Percentiles rank a stretch among this genome's conserved stretches.
These are phyloP conservation scores for Asterochloris erici DNA, from an alignment of 139 green algal species.

Conservation along the genomic window DNA sequence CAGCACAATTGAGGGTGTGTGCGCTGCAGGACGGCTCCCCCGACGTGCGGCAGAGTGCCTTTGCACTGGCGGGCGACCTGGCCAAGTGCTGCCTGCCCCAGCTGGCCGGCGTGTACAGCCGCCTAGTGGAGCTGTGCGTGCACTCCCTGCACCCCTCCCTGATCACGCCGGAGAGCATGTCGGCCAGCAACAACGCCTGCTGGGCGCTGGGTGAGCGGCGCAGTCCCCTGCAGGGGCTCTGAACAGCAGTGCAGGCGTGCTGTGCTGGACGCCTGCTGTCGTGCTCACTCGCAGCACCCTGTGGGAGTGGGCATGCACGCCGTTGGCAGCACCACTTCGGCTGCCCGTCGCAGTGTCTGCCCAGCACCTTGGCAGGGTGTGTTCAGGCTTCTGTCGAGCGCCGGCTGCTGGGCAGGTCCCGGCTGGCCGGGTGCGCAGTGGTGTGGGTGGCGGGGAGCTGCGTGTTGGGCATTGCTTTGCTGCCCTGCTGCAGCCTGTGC, in stretches of 20 bases:
- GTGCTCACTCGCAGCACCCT: too few species aligned
- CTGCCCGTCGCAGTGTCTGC: too few species aligned
- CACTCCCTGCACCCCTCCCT: constrained; percentile 23
- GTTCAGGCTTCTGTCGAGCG: too few species aligned
- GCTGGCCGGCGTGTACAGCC: constrained; percentile 36
- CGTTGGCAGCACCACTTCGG: too few species aligned
- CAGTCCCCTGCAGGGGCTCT: not conserved
- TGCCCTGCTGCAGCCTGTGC: not conserved
- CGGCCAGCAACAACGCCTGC: constrained; percentile 91
- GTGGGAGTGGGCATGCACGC: too few species aligned
- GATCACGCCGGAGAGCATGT: constrained; percentile 46
- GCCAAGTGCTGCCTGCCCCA: constrained; percentile 54
- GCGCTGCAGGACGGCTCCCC: constrained; percentile 23
- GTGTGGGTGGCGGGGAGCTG: too few species aligned
- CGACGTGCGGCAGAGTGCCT: constrained; percentile 85
- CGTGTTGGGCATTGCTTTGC: not conserved
- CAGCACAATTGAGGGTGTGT: too few species aligned
- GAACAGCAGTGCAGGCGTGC: too few species aligned
- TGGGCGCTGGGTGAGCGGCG: constrained; percentile 76
- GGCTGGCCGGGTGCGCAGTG: too few species aligned
- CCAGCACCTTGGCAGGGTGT: too few species aligned
- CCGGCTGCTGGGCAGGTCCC: too few species aligned
- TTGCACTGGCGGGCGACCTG: constrained; percentile 93
- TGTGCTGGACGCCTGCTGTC: too few species aligned
- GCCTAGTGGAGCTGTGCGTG: constrained; percentile 38